Evolutionary conservation across 139 green algal species (phyloP), one percentile per base, ranked within the genome.

Genomic region (Chlamydomonas asymmetrica): DNA sequence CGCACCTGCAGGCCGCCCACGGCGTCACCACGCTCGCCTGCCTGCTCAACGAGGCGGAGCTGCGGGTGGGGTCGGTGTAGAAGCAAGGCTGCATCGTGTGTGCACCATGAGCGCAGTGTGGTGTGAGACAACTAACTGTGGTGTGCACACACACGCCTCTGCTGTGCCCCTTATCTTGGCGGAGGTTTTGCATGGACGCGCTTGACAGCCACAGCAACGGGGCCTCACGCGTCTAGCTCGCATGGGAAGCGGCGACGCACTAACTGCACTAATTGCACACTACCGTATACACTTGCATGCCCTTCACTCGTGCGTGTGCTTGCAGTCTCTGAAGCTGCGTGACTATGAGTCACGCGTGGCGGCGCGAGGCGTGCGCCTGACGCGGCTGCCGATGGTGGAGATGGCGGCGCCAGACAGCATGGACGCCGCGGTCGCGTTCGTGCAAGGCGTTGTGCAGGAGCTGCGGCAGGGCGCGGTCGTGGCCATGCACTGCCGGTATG

Each of bases 331-430:
- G 16, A 71, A 70, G 20, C 54, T 86, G 1, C 43, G 78, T 5
- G 38, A 76, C 40, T 83, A 83, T 48, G 60, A 6, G 0, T 0
- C n/a, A 0, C 39, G 39, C 0, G 80, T 86, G 39, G 52, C 34
- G 35, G 68, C 27, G 3, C 54, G 66, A 1, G 34, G 54, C n/a
- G 50, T 86, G 31, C 50, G 52, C n/a, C 66, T 80, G 48, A 34
- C 75, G 18, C 48, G 66, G 5, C 76, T 83, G 2, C 75, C 75
- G 8, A 86, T 86, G 32, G 73, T 86, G 31, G 80, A 86, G 63
- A 86, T 86, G 80, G 66, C 74, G 29, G 50, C 80, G 0, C 80
- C 80, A 1, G 64, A 75, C 2, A 63, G 54, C 43, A 3, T 74
- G 32, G 16, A 27, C 9, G 54, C 20, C 9, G 68, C 75, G 32